Conservation (phyloP, 2,329 filamentous ascomycete species). For the Nothopassalora personata region DNA sequence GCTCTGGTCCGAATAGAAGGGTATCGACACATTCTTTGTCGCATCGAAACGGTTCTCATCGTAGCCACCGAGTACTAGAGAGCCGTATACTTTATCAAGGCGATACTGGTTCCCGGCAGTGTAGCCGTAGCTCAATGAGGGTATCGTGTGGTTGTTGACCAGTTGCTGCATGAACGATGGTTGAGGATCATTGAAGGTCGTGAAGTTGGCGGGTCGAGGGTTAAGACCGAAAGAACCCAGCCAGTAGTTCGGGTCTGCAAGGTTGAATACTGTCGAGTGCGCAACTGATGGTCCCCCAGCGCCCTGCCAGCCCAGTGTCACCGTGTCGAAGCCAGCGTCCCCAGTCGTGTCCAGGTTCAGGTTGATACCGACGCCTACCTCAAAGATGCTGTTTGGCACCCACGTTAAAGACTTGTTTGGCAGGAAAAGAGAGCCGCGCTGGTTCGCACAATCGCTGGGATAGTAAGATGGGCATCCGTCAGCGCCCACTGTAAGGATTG, state of each 20-base stretch:
- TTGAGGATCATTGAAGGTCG: slow-evolving; percentile 31
- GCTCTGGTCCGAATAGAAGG: slow-evolving; percentile 28
- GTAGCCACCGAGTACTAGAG: slow-evolving; percentile 37
- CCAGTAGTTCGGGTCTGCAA: slow-evolving; percentile 28
- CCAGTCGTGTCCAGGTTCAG: slow-evolving; percentile 41
- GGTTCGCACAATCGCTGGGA: slow-evolving; percentile 26
- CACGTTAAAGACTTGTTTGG: slow-evolving; percentile 53
- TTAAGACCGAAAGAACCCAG: slow-evolving; percentile 33
- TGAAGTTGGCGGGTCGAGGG: slow-evolving; percentile 34
- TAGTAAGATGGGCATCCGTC: slow-evolving; percentile 28
- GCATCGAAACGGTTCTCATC: slow-evolving; percentile 33
- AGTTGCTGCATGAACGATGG: slow-evolving; percentile 32
- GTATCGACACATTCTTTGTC: slow-evolving; percentile 32
- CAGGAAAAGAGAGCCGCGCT: slow-evolving; percentile 43
- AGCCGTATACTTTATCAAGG: slow-evolving; percentile 33
- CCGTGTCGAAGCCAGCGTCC: slow-evolving; percentile 31
- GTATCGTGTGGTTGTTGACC: slow-evolving; percentile 30
- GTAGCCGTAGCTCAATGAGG: slow-evolving; percentile 35
- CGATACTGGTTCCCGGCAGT: slow-evolving; percentile 37
- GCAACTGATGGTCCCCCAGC: slow-evolving; percentile 25
- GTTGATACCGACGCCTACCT: slow-evolving; percentile 53
- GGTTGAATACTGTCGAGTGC: slow-evolving; percentile 30
- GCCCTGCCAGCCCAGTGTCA: slow-evolving; percentile 34
- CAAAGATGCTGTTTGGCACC: slow-evolving; percentile 55
- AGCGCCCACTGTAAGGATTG: slow-evolving; percentile 27